A percentile compares a stretch with the other conserved stretches of the same genome.
phyloP scores from a whole-genome alignment of 2,329 filamentous ascomycete genomes.

The Microdochium bolleyi region DNA sequence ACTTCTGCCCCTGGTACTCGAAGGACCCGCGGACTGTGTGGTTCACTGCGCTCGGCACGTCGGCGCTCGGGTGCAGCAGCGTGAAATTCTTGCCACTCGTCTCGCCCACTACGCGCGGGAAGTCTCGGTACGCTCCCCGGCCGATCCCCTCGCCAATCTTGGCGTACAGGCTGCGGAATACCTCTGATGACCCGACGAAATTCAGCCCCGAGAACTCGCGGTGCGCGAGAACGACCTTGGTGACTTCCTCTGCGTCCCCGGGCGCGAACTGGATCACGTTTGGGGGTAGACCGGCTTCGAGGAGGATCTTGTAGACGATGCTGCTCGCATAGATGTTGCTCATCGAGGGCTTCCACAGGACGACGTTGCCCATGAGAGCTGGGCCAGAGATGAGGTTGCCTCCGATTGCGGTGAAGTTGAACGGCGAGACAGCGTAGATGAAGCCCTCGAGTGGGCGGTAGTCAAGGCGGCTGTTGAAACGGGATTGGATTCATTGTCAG shows the following conservation, averaged over 20 bases:
- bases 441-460: constrained; percentile 86
- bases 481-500: not conserved
- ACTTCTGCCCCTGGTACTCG: constrained; percentile 44
- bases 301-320: constrained; percentile 81
- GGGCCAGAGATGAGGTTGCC: constrained; percentile 80
- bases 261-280: constrained; percentile 27
- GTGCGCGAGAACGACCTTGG: constrained; percentile 21
- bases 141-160: constrained; percentile 20
- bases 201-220: constrained; percentile 27
- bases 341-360: constrained; percentile 95
- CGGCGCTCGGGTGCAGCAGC: constrained; percentile 36
- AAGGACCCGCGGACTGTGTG: constrained; percentile 39
- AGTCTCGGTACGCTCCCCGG: constrained; percentile 22
- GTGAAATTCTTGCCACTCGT: constrained; percentile 47
- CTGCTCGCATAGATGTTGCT: constrained; percentile 84
- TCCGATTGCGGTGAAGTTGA: constrained; percentile 95
- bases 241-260: constrained; percentile 26
- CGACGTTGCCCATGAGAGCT: constrained; percentile 86
- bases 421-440: constrained; percentile 88
- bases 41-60: constrained; percentile 34
- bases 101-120: constrained; percentile 39
- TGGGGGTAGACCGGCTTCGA: constrained; percentile 41
- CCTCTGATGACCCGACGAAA: constrained; percentile 28
- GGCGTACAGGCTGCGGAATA: constrained; percentile 23
- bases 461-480: not conserved